Base-by-base conservation (phyloP, 1,139 yeast species). In the Nakaseomyces kungkrabaensis region DNA sequence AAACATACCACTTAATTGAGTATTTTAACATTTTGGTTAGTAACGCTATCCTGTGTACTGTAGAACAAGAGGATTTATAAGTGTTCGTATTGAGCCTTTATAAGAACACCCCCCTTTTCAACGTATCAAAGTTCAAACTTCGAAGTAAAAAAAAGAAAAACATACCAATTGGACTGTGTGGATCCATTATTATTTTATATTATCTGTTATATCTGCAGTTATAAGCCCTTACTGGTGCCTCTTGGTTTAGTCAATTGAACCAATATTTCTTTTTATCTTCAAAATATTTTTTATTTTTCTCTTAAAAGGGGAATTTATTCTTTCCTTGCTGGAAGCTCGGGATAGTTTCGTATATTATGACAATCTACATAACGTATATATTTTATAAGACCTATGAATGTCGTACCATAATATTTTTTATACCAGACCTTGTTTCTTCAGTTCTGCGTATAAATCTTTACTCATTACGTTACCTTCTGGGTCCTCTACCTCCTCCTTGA, bases 381-480 rank as follows among this genome's bases (percentile, higher is more conserved):
- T 29, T 2, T 2, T 29, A 3, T 29, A 29, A 17, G 22, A 17
- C 9, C 6, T 29, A 29, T 29, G 9, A 7, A 29, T 29, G 9
- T 29, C n/a, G n/a, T n/a, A n/a, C n/a, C n/a, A n/a, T 9, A 29
- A 3, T 29, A 29, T 9, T 29, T 29, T 29, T 43, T 52, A 81
- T 46, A 83, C 63, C 44, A 87, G 70, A 0, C 97, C 97, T 66
- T 90, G 97, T 56, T 78, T 82, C 67, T 87, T 85, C 62, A 90
- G 73, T 59, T 90, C 96, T 40, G 82, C 73, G 67, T 86, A 90
- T 45, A 88, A 92, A 59, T 79, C 78, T 56, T 81, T 83, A 34
- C 85, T 77, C 95, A 92, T 85, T 24, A 88, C 96, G 64, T 92
- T 90, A 7, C 97, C 98, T 33, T 87, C 89, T 1, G 79, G 83